These are phyloP conservation scores for Claviceps sp. DNA, from an alignment of 2,329 filamentous ascomycete species.

Conservation along the genomic window DNA sequence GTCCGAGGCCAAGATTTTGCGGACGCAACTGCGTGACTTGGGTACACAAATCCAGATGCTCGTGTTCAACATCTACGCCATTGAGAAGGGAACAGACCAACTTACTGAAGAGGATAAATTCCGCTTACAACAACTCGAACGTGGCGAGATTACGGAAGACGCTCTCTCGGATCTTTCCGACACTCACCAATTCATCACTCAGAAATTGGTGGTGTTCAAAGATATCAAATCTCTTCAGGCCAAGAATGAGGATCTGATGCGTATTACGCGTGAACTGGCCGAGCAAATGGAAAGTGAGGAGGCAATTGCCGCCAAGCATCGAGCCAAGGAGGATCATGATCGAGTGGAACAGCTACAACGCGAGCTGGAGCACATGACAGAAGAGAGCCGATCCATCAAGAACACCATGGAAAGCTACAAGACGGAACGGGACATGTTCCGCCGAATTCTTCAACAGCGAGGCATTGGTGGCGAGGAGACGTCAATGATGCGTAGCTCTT, in stretches of 20 bases:
- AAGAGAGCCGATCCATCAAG: conserved; percentile 71
- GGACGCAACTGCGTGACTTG: conserved; percentile 77
- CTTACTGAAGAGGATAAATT: conserved; percentile 58
- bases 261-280: conserved; percentile 70
- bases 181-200: conserved; percentile 78
- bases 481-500: conserved; percentile 58
- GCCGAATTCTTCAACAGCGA: conserved; percentile 75
- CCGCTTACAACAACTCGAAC: conserved; percentile 65
- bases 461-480: conserved; percentile 46
- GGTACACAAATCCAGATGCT: conserved; percentile 85
- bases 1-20: conserved; percentile 63
- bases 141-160: conserved; percentile 60
- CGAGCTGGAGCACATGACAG: conserved; percentile 61
- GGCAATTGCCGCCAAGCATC: conserved; percentile 52
- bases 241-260: conserved; percentile 75
- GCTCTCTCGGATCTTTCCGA: conserved; percentile 63
- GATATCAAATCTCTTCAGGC: conserved; percentile 72
- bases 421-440: conserved; percentile 94
- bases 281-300: conserved; percentile 88
- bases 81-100: conserved; percentile 63
- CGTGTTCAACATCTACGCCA: conserved; percentile 71
- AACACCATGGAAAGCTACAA: conserved; percentile 85
- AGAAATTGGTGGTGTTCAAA: conserved; percentile 81
- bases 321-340: conserved; percentile 50
- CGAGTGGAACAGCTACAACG: conserved; percentile 62